phyloP scores from a whole-genome alignment of 2,329 filamentous ascomycete genomes.

The Blumeria graminis region DNA sequence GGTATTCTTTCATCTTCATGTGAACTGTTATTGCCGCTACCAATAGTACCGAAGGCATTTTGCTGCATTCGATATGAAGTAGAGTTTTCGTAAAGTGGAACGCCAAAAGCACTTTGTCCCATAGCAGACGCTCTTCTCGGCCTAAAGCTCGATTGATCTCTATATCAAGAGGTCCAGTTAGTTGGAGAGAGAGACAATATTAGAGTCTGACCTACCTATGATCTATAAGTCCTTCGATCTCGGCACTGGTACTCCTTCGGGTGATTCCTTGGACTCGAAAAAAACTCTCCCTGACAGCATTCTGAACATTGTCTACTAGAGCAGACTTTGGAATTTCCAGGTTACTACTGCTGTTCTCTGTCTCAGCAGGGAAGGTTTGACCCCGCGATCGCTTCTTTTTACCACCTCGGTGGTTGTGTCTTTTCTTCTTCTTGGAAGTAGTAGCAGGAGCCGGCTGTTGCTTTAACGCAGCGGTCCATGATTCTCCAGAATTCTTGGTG shows the following conservation, averaged over 20 bases:
- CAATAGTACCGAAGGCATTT: slow-evolving; percentile 13
- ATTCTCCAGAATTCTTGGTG: too few relatives aligned
- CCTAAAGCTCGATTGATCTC: slow-evolving; percentile 27
- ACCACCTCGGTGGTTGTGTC: slow-evolving; percentile 49
- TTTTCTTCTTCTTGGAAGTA: slow-evolving; percentile 28
- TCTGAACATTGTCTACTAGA: slow-evolving; percentile 13
- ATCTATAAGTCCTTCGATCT: slow-evolving; percentile 70
- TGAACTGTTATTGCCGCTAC: slow-evolving; percentile 25
- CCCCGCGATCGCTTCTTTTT: slow-evolving; percentile 55
- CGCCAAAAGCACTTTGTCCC: slow-evolving; percentile 15
- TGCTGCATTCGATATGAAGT: slow-evolving; percentile 15
- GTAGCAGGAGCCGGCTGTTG: too few relatives aligned
- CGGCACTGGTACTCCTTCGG: slow-evolving; percentile 53
- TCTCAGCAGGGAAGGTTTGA: slow-evolving; percentile 52
- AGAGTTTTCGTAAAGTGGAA: slow-evolving; percentile 16
- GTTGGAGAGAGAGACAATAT: not conserved
- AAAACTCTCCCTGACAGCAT: slow-evolving; percentile 18
- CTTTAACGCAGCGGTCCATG: too few relatives aligned
- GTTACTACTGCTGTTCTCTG: slow-evolving; percentile 22
- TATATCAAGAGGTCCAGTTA: slow-evolving; percentile 6
- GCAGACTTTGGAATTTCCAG: slow-evolving; percentile 15
- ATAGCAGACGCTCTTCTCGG: slow-evolving; percentile 34
- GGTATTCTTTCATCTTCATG: slow-evolving; percentile 26
- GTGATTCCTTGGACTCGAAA: slow-evolving; percentile 29
- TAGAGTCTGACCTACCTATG: slow-evolving; percentile 34